Evolutionary conservation across 345 rosid genomes (phyloP).

Genomic region (Ceriops decandra): DNA sequence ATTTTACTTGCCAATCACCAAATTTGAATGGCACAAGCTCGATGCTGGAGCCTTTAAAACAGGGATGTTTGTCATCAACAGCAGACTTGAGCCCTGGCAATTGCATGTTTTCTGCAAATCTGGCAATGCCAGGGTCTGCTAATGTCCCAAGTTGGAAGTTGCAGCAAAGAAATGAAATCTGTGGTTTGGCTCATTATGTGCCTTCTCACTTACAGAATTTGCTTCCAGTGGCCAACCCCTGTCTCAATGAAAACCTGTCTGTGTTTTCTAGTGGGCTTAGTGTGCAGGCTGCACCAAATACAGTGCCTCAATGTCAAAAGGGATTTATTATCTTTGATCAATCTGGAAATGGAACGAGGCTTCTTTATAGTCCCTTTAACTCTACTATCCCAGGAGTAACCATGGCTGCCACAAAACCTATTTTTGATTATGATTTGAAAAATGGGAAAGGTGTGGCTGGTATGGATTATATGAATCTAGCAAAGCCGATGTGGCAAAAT

Average conservation of each 20-base stretch:
- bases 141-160: constrained; percentile 32
- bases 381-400: constrained; percentile 31
- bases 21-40: constrained; percentile 43
- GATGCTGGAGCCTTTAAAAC: constrained; percentile 38
- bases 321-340: constrained; percentile 18
- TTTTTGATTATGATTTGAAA: constrained; percentile 20
- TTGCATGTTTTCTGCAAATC: constrained; percentile 32
- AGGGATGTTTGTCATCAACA: constrained; percentile 42
- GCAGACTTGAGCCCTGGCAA: constrained; percentile 24
- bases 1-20: constrained; percentile 34
- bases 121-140: constrained; percentile 30
- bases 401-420: constrained; percentile 17
- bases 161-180: constrained; percentile 37
- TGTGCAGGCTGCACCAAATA: constrained; percentile 29
- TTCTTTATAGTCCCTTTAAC: constrained; percentile 37
- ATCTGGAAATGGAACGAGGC: constrained; percentile 21
- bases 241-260: constrained; percentile 32
- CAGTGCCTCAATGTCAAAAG: constrained; percentile 23
- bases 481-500: constrained; percentile 26
- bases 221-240: constrained; percentile 27
- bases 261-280: constrained; percentile 22
- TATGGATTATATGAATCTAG: constrained; percentile 24
- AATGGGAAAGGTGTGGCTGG: constrained; percentile 25
- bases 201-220: constrained; percentile 37
- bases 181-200: constrained; percentile 37